A percentile compares a stretch with the other conserved stretches of the same genome.
phyloP scores from a whole-genome alignment of 2,329 filamentous ascomycete species.

The Aspergillus hiratsukae region DNA sequence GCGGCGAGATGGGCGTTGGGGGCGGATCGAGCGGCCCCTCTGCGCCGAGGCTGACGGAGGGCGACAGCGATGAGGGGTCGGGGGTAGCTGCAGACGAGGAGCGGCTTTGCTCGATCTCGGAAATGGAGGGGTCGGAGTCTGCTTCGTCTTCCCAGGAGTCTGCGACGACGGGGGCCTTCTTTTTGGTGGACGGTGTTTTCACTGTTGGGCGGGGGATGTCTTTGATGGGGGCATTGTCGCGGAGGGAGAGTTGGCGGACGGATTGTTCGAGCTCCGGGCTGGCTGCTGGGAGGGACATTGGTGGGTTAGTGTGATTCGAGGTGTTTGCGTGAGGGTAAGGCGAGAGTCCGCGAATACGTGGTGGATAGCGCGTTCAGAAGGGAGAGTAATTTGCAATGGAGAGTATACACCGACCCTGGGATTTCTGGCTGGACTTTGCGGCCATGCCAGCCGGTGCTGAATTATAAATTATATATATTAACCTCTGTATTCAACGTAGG shows the following conservation, averaged over 20 bases:
- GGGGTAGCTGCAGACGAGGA: conserved; percentile 4
- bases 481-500: background rate
- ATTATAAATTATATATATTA: background rate
- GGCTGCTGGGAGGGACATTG: conserved; percentile 16
- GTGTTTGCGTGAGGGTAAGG: background rate
- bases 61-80: conserved; percentile 15
- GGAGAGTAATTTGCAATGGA: background rate
- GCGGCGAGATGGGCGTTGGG: conserved; percentile 62
- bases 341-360: background rate
- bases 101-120: background rate
- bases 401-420: conserved; percentile 17
- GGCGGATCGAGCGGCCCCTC: conserved; percentile 52
- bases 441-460: conserved; percentile 5
- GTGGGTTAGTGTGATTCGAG: conserved; percentile 3
- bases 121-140: conserved; percentile 21
- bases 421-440: conserved; percentile 6
- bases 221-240: conserved; percentile 16
- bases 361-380: background rate
- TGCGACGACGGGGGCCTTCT: conserved; percentile 49
- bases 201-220: conserved; percentile 1
- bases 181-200: conserved; percentile 10
- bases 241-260: conserved; percentile 28
- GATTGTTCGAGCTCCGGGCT: conserved; percentile 29
- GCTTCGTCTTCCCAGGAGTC: conserved; percentile 78
- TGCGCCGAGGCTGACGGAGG: conserved; percentile 22